A percentile compares a stretch with the other conserved stretches of the same genome.
Evolutionary conservation across 2,329 filamentous ascomycete genomes (phyloP).

Genomic region (Apiospora hydei): DNA sequence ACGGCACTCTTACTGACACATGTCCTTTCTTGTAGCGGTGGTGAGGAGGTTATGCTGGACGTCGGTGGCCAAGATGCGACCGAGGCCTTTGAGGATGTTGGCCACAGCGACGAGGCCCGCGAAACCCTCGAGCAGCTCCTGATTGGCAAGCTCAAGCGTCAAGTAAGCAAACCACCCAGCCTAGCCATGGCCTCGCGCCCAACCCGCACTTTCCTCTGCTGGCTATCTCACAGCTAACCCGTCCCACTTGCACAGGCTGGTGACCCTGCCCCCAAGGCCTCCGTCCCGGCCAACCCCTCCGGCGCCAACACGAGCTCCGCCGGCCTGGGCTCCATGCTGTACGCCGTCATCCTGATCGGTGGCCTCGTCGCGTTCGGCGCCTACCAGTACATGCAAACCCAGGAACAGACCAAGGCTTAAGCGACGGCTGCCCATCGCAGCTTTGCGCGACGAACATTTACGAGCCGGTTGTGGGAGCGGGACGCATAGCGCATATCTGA

Average conservation of each 20-base stretch:
- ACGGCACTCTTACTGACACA: neutral
- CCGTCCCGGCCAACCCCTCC: constrained; percentile 56
- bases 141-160: constrained; percentile 80
- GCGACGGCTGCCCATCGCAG: neutral
- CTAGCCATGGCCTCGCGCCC: constrained; percentile 19
- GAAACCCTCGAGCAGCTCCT: constrained; percentile 85
- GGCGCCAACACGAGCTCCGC: constrained; percentile 57
- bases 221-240: constrained; percentile 21
- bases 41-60: constrained; percentile 97
- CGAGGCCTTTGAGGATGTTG: constrained; percentile 98
- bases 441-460: neutral
- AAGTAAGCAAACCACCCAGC: constrained; percentile 61
- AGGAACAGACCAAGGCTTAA: constrained; percentile 44
- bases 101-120: constrained; percentile 97
- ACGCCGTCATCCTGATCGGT: constrained; percentile 80
- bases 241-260: constrained; percentile 64
- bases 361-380: constrained; percentile 79
- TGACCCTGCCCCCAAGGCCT: constrained; percentile 76
- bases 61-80: constrained; percentile 95
- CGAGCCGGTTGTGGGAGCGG: constrained; percentile 14
- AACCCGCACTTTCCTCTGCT: constrained; percentile 14
- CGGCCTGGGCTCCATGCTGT: constrained; percentile 79
- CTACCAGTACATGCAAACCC: constrained; percentile 84
- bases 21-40: constrained; percentile 69
- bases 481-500: constrained; percentile 2